These are phyloP conservation scores for Bipolaris zeicola DNA, from an alignment of 2,329 filamentous ascomycete genomes.

Conservation along the genomic window DNA sequence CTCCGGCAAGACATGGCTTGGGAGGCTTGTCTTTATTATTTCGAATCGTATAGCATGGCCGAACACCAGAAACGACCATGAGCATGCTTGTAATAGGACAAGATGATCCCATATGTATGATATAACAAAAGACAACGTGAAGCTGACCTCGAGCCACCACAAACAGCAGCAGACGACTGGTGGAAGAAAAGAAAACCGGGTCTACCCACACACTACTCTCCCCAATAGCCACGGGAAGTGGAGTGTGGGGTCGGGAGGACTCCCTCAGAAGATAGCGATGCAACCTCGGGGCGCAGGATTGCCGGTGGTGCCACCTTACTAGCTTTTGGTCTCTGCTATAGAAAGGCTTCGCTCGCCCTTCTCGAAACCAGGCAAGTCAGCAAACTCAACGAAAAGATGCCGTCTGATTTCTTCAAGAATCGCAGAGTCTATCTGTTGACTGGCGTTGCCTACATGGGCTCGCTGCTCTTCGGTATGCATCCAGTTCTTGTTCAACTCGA, in stretches of 20 bases:
- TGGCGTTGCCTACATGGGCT: constrained; percentile 16
- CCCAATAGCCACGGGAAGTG: constrained; percentile 6
- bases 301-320: constrained; percentile 6
- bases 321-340: neutral
- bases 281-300: neutral
- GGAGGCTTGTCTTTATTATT: constrained; percentile 5
- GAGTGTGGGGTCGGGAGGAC: constrained; percentile 13
- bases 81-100: neutral
- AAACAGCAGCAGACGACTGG: constrained; percentile 1
- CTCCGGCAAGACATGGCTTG: constrained; percentile 6
- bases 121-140: neutral
- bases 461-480: constrained; percentile 12
- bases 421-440: constrained; percentile 15
- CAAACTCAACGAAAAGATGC: constrained; percentile 5
- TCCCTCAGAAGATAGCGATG: constrained; percentile 9
- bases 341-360: constrained; percentile 5
- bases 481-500: too few relatives aligned
- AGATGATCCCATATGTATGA: neutral
- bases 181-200: constrained; percentile 13
- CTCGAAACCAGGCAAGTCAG: neutral
- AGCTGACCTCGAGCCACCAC: neutral
- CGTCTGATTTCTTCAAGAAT: constrained; percentile 16
- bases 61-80: neutral
- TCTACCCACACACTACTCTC: neutral
- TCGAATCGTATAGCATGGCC: constrained; percentile 1